A percentile compares a stretch with the other conserved stretches of the same genome.
These are phyloP conservation scores for Dendrothele bispora DNA, from an alignment of 768 basidiomycete species.

Conservation along the genomic window DNA sequence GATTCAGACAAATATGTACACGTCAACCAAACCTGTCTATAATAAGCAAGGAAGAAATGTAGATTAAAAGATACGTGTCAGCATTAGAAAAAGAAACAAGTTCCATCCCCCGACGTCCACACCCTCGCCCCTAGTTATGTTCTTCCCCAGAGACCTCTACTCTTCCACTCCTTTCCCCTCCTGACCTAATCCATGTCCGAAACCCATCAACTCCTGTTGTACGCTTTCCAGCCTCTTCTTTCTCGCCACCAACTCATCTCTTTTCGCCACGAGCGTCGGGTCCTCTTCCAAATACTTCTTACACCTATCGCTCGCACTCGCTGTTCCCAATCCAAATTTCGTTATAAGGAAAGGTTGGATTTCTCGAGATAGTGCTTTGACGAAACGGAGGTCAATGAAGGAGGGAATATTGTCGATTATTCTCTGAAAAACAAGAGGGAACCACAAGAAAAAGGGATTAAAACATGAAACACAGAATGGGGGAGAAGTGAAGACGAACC, in stretches of 20 bases:
- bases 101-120: too few relatives aligned
- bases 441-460: neutral
- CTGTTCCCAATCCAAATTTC: constrained; percentile 35
- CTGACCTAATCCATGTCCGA: too few relatives aligned
- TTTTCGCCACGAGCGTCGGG: constrained; percentile 30
- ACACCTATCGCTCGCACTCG: constrained; percentile 34
- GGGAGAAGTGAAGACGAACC: constrained; percentile 17
- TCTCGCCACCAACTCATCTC: constrained; percentile 32
- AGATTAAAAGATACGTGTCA: too few relatives aligned
- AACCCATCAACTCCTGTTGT: constrained; percentile 31
- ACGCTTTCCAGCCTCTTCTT: constrained; percentile 39
- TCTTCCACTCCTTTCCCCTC: too few relatives aligned
- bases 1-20: too few relatives aligned
- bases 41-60: too few relatives aligned
- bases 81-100: too few relatives aligned
- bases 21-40: too few relatives aligned
- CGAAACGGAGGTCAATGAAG: constrained; percentile 29
- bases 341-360: constrained; percentile 33
- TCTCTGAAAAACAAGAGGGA: constrained; percentile 28
- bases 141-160: too few relatives aligned
- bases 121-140: too few relatives aligned
- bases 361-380: constrained; percentile 27
- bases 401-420: constrained; percentile 44
- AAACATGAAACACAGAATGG: constrained; percentile 10
- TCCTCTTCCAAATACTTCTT: constrained; percentile 47